Base-by-base conservation (phyloP, 1,139 yeast species). In the Lipomyces yarrowii region DNA sequence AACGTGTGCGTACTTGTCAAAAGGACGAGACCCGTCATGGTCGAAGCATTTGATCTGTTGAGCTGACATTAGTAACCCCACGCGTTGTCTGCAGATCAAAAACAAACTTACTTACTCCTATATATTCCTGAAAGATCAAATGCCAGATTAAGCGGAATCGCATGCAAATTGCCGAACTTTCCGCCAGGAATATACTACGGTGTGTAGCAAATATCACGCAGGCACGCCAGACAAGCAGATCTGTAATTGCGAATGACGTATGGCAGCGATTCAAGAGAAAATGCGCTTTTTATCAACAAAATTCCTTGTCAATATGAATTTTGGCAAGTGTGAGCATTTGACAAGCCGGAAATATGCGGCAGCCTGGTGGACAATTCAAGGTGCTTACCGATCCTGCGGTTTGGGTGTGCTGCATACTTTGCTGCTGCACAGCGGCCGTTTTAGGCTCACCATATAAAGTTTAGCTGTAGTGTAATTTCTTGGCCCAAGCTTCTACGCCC, bases 1-100 rank as follows among this genome's bases (percentile, higher is more conserved):
- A 74, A 64, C 23, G 61, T 60, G 61, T 74, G 75, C n/a, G 72
- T 66, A 35, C 70, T 61, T 30, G 67, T 64, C 32, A 33, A 23
- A 30, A 64, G 64, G 26, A 58, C 62, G 56, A 61, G 53, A 7
- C 59, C 8, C n/a, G 33, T 56, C 57, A 52, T 42, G 10, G 32
- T 30, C 33, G 55, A 15, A 26, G 55, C 55, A 52, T 52, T 10
- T 55, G 42, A 30, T 32, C 57, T 55, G 21, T 18, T 30, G 48
- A n/a, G 11, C 48, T 2, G 48, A 42, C 6, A 42, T 42, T 42
- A 42, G 18, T 18, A 42, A 26, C 30, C 30, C 23, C 21, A 42
- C 2, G 23, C 48, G 23, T 3, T 3, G n/a, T 42, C 30, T 42
- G 48, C 3, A 42, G 18, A 7, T n/a, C 21, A 42, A 1, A 15